Evolutionary conservation across 805 yeast genomes (phyloP).

Genomic region (Ogataea pignaliae): DNA sequence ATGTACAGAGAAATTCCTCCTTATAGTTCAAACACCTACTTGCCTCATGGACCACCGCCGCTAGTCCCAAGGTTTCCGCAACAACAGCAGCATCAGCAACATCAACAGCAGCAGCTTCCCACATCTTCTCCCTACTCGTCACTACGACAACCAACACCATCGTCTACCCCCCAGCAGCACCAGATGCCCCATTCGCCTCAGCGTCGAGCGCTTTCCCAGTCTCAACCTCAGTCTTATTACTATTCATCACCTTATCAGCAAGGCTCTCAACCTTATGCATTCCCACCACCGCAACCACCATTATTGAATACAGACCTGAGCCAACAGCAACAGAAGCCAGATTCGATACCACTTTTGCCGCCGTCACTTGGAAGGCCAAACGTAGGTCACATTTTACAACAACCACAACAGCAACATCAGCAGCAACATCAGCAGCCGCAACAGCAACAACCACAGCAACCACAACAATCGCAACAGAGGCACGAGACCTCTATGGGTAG

Average conservation of each 20-base stretch:
- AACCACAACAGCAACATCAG: constrained; percentile 1
- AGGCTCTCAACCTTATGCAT: constrained; percentile 5
- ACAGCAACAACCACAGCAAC: neutral
- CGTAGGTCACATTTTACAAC: neutral
- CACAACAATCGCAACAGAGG: neutral
- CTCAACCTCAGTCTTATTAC: constrained; percentile 9
- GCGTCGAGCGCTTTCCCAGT: neutral
- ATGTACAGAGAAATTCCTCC: constrained; percentile 13
- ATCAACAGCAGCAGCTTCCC: constrained; percentile 1
- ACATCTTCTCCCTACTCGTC: constrained; percentile 9
- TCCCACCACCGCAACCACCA: constrained; percentile 3
- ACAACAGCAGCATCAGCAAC: constrained; percentile 7
- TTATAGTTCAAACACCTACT: constrained; percentile 4
- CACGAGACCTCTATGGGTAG: too few relatives aligned
- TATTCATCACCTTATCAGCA: constrained; percentile 11
- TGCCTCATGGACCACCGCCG: constrained; percentile 1
- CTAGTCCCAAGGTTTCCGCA: constrained; percentile 1
- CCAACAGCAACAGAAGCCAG: too few relatives aligned
- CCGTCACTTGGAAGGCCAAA: too few relatives aligned
- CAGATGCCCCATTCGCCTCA: constrained; percentile 3
- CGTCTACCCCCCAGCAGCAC: constrained; percentile 3
- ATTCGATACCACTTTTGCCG: too few relatives aligned
- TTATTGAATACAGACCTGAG: neutral
- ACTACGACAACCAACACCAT: constrained; percentile 5
- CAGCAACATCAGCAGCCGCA: too few relatives aligned